phyloP scores from a whole-genome alignment of 257 asterid species.

The Fraxinus americana region DNA sequence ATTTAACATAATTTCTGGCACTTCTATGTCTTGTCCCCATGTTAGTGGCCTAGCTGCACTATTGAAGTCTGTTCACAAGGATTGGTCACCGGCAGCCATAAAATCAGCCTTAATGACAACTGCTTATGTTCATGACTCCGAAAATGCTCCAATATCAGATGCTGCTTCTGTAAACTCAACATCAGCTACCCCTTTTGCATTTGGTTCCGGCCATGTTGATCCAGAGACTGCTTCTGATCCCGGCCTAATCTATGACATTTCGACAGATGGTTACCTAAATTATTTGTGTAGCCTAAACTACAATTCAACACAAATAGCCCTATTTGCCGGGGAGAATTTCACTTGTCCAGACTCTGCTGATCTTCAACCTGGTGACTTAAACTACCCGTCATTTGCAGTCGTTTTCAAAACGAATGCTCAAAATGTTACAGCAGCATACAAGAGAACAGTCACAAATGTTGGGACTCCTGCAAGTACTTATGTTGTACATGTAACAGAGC shows the following conservation, averaged over 20 bases:
- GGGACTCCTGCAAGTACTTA: constrained; percentile 48
- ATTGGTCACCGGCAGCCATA: constrained; percentile 80
- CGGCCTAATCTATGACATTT: constrained; percentile 63
- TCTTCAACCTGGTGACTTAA: constrained; percentile 54
- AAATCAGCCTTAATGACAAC: constrained; percentile 82
- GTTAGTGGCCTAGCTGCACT: constrained; percentile 69
- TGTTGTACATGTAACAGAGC: constrained; percentile 41
- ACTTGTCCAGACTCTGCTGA: constrained; percentile 41
- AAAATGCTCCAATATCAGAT: constrained; percentile 47
- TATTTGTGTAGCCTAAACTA: constrained; percentile 62
- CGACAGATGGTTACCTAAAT: constrained; percentile 50
- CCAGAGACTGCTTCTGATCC: constrained; percentile 70
- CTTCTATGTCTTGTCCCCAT: constrained; percentile 89
- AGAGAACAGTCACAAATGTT: constrained; percentile 66
- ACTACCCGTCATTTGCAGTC: constrained; percentile 79
- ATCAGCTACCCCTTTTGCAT: constrained; percentile 54
- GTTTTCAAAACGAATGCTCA: constrained; percentile 19
- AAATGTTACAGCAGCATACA: constrained; percentile 35
- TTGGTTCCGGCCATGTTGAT: constrained; percentile 72
- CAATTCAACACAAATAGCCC: constrained; percentile 53
- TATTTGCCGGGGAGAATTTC: constrained; percentile 38
- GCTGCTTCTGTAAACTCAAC: constrained; percentile 35
- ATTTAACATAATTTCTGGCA: constrained; percentile 71
- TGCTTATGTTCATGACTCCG: constrained; percentile 42
- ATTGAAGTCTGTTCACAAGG: constrained; percentile 52